Conservation (phyloP, 352 stramenopile genomes). For the Globisporangium radiosum region DNA sequence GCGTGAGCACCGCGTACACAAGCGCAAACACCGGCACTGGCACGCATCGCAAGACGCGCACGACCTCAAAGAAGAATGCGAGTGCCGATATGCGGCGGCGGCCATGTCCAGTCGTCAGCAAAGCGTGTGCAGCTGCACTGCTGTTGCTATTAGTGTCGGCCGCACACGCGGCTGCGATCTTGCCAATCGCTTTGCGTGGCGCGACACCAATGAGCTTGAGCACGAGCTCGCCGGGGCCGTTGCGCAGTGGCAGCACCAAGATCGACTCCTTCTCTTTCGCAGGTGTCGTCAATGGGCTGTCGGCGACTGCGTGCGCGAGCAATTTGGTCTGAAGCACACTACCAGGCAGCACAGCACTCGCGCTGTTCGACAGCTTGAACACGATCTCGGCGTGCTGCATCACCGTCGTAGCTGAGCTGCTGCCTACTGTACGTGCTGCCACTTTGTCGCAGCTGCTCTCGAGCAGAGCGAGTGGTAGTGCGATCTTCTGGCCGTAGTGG, state of each 20-base stretch:
- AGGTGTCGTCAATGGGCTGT: constrained; percentile 5
- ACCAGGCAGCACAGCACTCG: constrained; percentile 39
- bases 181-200: constrained; percentile 36
- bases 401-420: too few species aligned
- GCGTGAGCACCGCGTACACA: constrained; percentile 59
- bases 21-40: constrained; percentile 64
- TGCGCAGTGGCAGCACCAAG: constrained; percentile 54
- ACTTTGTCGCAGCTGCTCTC: constrained; percentile 32
- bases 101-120: too few species aligned
- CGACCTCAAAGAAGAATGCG: constrained; percentile 33
- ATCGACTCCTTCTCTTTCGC: constrained; percentile 35
- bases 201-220: constrained; percentile 49
- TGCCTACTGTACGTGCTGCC: constrained; percentile 6
- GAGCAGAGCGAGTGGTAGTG: constrained; percentile 53
- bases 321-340: constrained; percentile 53
- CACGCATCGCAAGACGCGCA: constrained; percentile 34
- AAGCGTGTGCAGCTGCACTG: too few species aligned
- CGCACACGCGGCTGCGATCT: constrained; percentile 23
- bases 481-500: constrained; percentile 82
- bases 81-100: too few species aligned
- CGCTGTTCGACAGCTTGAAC: constrained; percentile 61
- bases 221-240: constrained; percentile 51
- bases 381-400: constrained; percentile 49
- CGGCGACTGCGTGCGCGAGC: constrained; percentile 29
- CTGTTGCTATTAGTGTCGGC: neutral